A percentile compares a stretch with the other conserved stretches of the same genome.
Conservation (phyloP, 139 green algal species). For the Coelastrella sp. region DNA sequence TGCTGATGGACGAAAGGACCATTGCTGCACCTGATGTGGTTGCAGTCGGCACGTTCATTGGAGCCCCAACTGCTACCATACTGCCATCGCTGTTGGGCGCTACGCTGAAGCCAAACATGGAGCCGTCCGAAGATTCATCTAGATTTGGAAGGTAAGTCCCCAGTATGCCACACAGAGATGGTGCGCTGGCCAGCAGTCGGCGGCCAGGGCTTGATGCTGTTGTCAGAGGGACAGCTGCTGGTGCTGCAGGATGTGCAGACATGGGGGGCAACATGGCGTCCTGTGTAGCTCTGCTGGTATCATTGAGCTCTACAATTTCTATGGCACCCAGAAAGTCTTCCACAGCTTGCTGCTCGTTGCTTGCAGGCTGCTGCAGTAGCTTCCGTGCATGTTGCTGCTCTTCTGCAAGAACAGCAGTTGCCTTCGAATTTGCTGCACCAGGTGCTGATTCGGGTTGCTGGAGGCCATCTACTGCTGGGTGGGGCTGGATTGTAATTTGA, state of each 20-base stretch:
- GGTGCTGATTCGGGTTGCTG: too few species aligned
- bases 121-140: neutral
- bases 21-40: neutral
- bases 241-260: neutral
- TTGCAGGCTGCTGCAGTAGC: too few species aligned
- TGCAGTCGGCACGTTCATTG: neutral
- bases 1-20: neutral
- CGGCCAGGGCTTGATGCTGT: neutral
- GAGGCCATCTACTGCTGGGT: too few species aligned
- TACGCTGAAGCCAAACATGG: conserved; percentile 19
- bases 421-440: too few species aligned
- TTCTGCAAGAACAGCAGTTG: too few species aligned
- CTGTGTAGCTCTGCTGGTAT: too few species aligned
- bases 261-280: neutral
- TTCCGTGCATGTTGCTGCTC: too few species aligned
- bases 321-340: too few species aligned
- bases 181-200: neutral
- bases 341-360: too few species aligned
- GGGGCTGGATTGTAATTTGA: too few species aligned
- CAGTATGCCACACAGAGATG: neutral
- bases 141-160: conserved; percentile 15
- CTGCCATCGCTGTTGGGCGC: conserved; percentile 2
- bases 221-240: neutral
- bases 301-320: too few species aligned
- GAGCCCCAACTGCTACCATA: neutral